Conservation (phyloP, 2,329 filamentous ascomycete genomes). For the Pestalotiopsis sp. region DNA sequence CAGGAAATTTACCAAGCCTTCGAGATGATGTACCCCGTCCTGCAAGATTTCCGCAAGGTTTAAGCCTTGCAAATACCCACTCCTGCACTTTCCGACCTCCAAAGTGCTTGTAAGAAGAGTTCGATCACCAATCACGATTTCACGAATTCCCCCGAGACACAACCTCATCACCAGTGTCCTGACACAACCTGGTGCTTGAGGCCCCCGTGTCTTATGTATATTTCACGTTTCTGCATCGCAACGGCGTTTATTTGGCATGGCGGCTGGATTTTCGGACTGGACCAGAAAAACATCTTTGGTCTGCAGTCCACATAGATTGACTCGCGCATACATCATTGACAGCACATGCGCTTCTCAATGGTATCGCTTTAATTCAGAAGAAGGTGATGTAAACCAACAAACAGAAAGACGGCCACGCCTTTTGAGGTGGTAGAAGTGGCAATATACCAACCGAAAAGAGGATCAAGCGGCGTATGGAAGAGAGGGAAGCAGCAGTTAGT, state of each 20-base stretch:
- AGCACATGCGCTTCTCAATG: slow-evolving; percentile 41
- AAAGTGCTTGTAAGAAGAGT: slow-evolving; percentile 24
- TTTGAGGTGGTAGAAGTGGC: slow-evolving; percentile 8
- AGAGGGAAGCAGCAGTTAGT: neutral
- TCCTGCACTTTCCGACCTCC: slow-evolving; percentile 12
- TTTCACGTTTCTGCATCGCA: slow-evolving; percentile 52
- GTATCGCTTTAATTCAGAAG: slow-evolving; percentile 39
- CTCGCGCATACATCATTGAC: slow-evolving; percentile 34
- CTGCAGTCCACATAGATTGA: slow-evolving; percentile 27
- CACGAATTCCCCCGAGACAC: slow-evolving; percentile 19
- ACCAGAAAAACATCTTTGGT: slow-evolving; percentile 30
- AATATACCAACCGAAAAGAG: neutral
- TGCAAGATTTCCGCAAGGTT: slow-evolving; percentile 69
- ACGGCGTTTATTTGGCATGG: slow-evolving; percentile 47
- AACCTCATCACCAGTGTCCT: neutral
- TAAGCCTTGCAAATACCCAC: slow-evolving; percentile 31
- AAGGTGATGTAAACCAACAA: neutral
- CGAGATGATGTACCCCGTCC: slow-evolving; percentile 94
- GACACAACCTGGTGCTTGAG: neutral
- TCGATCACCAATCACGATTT: slow-evolving; percentile 25
- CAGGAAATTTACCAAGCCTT: slow-evolving; percentile 92
- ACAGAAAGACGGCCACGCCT: slow-evolving; percentile 1
- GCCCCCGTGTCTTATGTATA: slow-evolving; percentile 24
- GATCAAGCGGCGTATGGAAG: too few species aligned
- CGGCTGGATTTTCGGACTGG: slow-evolving; percentile 22